Evolutionary conservation across 2,329 filamentous ascomycete genomes (phyloP), one percentile per base, ranked within the genome.

Genomic region (Hymenoscyphus infarciens): DNA sequence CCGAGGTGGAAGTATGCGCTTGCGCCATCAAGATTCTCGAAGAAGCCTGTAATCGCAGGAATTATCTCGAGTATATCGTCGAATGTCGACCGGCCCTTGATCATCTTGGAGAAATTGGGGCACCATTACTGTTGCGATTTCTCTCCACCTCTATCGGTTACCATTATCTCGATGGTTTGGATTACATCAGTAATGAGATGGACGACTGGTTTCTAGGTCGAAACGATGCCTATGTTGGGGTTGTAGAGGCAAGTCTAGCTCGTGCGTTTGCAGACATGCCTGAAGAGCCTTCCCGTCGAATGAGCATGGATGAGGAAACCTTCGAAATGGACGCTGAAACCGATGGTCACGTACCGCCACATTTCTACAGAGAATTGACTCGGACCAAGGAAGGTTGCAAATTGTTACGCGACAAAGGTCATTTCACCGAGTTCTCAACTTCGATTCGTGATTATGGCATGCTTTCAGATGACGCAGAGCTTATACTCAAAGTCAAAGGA

Each of bases 131-230:
- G 4, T 80, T 99, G 59, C 89, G 95, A 49, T 99, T 99, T 76
- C 77, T 99, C 60, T 97, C 93, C 0, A 98, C 94, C 0, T 97
- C 93, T 2, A 94, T 97, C 62, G 95, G 95, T 57, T 99, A 99
- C 73, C 93, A 98, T 75, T 99, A 99, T 75, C 82, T 99, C 5
- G 92, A 98, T 73, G 95, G 93, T 0, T 81, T 99, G 53, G 96
- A 99, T 78, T 99, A 99, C 74, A 99, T 99, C 75, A 97, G 93
- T 65, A 95, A 96, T 74, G 96, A 99, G 75, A 99, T 99, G 95
- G 95, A 99, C 70, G 96, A 99, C 77, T 99, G 95, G 95, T 99
- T 98, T 73, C 82, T 99, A 33, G 95, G 95, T 15, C 87, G 95
- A 54, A 99, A 99, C 73, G 94, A 99, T 74, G 89, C 87, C n/a